Percentiles rank a stretch among this genome's conserved stretches.
Evolutionary conservation across 1,284 basidiomycete genomes (phyloP).

Genomic region (Sparassis latifolia): DNA sequence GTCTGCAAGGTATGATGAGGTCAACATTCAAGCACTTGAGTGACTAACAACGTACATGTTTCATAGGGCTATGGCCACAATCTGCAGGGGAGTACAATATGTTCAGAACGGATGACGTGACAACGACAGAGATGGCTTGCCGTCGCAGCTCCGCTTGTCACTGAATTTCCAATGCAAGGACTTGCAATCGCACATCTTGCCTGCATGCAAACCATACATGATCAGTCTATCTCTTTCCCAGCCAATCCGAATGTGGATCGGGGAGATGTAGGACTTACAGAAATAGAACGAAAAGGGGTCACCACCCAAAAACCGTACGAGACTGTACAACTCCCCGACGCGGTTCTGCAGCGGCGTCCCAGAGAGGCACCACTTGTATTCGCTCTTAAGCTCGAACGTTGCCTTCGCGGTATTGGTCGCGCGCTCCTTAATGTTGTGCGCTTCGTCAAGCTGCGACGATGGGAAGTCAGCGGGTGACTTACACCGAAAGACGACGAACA

Average conservation of each 20-base stretch:
- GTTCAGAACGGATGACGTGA: not conserved
- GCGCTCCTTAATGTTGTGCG: constrained; percentile 97
- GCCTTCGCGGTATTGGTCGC: constrained; percentile 95
- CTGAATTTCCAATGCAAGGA: constrained; percentile 88
- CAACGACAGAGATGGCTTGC: constrained; percentile 31
- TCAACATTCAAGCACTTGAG: not conserved
- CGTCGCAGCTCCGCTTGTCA: constrained; percentile 80
- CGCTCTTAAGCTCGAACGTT: constrained; percentile 81
- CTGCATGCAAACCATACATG: constrained; percentile 32
- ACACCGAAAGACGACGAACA: not conserved
- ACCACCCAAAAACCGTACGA: constrained; percentile 88
- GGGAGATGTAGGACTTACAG: constrained; percentile 47
- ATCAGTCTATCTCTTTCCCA: not conserved
- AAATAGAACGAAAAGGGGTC: constrained; percentile 92
- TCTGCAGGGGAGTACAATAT: constrained; percentile 32
- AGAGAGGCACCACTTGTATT: constrained; percentile 92
- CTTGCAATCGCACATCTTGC: constrained; percentile 82
- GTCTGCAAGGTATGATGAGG: constrained; percentile 37
- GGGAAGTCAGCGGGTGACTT: constrained; percentile 4
- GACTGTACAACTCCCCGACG: constrained; percentile 96
- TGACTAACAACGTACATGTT: constrained; percentile 53
- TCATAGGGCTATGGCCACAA: constrained; percentile 93
- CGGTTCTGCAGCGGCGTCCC: constrained; percentile 98
- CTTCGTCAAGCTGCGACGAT: constrained; percentile 78
- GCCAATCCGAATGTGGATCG: not conserved